Evolutionary conservation across 805 yeast genomes (phyloP).

Genomic region (Naumovozyma dairenensis): DNA sequence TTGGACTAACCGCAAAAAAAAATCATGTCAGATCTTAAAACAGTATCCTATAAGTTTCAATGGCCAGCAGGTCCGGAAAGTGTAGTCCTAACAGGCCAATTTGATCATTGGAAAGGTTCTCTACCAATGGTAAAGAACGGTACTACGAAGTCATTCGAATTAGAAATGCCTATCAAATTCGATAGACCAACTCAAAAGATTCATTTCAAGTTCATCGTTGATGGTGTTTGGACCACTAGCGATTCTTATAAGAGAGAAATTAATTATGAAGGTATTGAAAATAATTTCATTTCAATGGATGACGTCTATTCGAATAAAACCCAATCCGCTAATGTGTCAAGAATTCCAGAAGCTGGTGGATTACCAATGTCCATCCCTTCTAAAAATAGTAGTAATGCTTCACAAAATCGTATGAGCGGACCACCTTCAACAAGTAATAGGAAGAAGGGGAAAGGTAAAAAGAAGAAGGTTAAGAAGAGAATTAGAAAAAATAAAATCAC

Average conservation of each 20-base stretch:
- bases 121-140: constrained; percentile 50
- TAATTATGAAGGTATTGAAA: constrained; percentile 35
- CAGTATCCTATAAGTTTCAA: constrained; percentile 23
- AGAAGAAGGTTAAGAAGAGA: constrained; percentile 6
- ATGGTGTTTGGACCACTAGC: constrained; percentile 51
- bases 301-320: constrained; percentile 7
- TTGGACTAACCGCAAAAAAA: too few relatives aligned
- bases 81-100: constrained; percentile 62
- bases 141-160: constrained; percentile 48
- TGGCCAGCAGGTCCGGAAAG: constrained; percentile 45
- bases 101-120: constrained; percentile 57
- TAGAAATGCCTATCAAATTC: constrained; percentile 46
- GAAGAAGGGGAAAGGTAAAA: constrained; percentile 10
- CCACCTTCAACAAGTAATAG: constrained; percentile 7
- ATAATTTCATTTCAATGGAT: constrained; percentile 26
- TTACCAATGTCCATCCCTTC: constrained; percentile 17
- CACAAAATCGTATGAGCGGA: not conserved
- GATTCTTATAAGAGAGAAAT: constrained; percentile 33
- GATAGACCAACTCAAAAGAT: constrained; percentile 28
- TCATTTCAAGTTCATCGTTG: constrained; percentile 52
- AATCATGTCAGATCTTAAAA: too few relatives aligned
- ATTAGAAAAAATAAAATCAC: constrained; percentile 26
- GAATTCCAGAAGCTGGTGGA: constrained; percentile 42
- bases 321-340: constrained; percentile 26
- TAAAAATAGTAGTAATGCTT: not conserved